phyloP scores from a whole-genome alignment of 805 yeast species.

The Wickerhamiella lipophila region DNA sequence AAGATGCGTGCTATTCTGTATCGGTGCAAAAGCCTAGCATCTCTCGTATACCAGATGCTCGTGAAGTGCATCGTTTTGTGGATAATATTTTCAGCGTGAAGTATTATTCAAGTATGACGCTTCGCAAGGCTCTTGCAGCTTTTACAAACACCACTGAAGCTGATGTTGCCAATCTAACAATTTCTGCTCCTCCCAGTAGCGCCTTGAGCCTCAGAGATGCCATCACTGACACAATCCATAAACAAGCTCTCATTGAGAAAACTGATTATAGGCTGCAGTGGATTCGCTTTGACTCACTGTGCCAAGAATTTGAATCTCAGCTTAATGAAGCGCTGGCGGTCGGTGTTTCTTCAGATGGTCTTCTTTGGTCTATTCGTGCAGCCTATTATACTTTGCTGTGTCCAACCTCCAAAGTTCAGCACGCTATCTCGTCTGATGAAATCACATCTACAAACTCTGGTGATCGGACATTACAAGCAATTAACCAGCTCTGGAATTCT shows the following conservation, averaged over 20 bases:
- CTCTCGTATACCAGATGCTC: slow-evolving; percentile 12
- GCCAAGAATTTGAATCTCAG: slow-evolving; percentile 54
- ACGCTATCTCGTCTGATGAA: neutral
- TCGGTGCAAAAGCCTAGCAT: slow-evolving; percentile 1
- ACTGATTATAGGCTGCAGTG: slow-evolving; percentile 41
- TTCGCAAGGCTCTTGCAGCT: slow-evolving; percentile 8
- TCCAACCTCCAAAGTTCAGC: slow-evolving; percentile 1
- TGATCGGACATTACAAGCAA: neutral
- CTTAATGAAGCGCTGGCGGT: slow-evolving; percentile 49
- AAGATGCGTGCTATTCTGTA: neutral
- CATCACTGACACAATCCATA: neutral
- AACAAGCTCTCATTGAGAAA: slow-evolving; percentile 12
- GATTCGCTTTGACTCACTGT: slow-evolving; percentile 55
- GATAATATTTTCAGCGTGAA: slow-evolving; percentile 10
- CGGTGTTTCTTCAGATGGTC: slow-evolving; percentile 14
- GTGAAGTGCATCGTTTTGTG: slow-evolving; percentile 11
- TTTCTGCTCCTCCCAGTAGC: slow-evolving; percentile 5
- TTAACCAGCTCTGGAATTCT: neutral
- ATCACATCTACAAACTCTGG: neutral
- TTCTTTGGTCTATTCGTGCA: slow-evolving; percentile 15
- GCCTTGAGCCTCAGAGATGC: slow-evolving; percentile 7
- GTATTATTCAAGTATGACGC: slow-evolving; percentile 6
- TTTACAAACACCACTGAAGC: neutral
- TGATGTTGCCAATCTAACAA: slow-evolving; percentile 6
- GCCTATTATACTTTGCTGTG: slow-evolving; percentile 11